Evolutionary conservation across 805 yeast genomes (phyloP), one percentile per base, ranked within the genome.

Genomic region (Lachancea meyersii): DNA sequence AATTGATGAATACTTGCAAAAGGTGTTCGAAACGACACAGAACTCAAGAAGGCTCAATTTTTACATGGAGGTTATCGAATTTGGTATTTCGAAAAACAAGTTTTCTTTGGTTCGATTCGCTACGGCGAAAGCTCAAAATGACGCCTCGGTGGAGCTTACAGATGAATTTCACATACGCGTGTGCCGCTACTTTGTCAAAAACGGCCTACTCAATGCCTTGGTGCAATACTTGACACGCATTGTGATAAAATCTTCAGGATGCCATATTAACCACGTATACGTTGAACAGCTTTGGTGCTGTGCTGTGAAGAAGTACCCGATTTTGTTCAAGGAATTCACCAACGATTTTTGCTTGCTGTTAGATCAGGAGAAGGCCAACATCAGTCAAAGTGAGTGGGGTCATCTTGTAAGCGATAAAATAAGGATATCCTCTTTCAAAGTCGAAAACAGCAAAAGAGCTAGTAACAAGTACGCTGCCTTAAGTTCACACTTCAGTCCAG

Each of bases 251-350:
- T 4, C 11, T 4, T 23, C 39, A 4, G 37, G 17, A 23, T 38
- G 30, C 23, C 34, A 32, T 7, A 30, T 47, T 9, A 37, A 38
- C 13, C 43, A 40, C 6, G 37, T 38, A n/a, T 40, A 48, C n/a
- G 45, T 57, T 16, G 43, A 47, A 18, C 52, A 48, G 21, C 44
- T 55, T 26, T 52, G 57, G 54, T 43, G 46, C 16, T 51, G 57
- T 37, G 52, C 54, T 1, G 34, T 45, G 6, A 44, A 48, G 18
- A 41, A 44, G 8, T 50, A 54, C 37, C 60, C 61, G 2, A 43
- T 41, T 13, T 41, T 59, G 16, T 19, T 49, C 1, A 42, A 41
- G 31, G 60, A 54, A 24, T 45, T 54, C 3, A 49, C 48, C 5
- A 55, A 58, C 35, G 63, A 58, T 32, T 35, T 57, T 13, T 46